A percentile compares a stretch with the other conserved stretches of the same genome.
These are phyloP conservation scores for Petunia hybrid DNA, from an alignment of 305 asterid species.

Conservation along the genomic window DNA sequence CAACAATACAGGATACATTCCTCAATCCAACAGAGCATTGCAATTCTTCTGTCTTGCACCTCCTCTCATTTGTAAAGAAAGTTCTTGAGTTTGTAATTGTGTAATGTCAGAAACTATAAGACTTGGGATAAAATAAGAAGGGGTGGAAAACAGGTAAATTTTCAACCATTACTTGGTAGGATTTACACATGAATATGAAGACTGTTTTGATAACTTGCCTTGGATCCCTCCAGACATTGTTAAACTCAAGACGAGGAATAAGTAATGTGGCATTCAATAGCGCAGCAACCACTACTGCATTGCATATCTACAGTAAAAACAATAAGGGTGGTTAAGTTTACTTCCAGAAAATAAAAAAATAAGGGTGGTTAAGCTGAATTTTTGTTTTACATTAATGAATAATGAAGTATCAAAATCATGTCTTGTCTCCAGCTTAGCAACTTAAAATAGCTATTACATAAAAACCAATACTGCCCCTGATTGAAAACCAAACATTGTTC, in stretches of 20 bases:
- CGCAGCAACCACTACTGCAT: constrained; percentile 90
- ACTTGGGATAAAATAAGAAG: not conserved
- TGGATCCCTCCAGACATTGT: constrained; percentile 87
- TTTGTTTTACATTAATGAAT: not conserved
- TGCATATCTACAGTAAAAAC: constrained; percentile 69
- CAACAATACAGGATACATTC: not conserved
- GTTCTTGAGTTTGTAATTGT: not conserved
- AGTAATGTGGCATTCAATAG: constrained; percentile 79
- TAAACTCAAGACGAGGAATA: constrained; percentile 78
- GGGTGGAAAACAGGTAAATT: not conserved
- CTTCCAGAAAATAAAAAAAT: not conserved
- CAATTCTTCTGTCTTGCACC: constrained; percentile 17
- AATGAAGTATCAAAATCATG: constrained; percentile 6
- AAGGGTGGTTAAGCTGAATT: constrained; percentile 7
- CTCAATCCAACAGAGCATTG: not conserved
- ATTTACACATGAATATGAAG: not conserved
- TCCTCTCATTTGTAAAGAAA: not conserved
- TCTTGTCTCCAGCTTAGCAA: not conserved
- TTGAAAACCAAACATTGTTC: not conserved
- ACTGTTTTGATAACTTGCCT: constrained; percentile 53
- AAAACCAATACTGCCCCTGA: not conserved
- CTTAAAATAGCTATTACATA: constrained; percentile 9
- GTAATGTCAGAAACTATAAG: not conserved
- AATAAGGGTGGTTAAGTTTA: not conserved
- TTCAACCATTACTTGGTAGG: constrained; percentile 10